These are phyloP conservation scores for Coemansia sp. DNA, from an alignment of 192 early-diverging fungal genomes.

Conservation along the genomic window DNA sequence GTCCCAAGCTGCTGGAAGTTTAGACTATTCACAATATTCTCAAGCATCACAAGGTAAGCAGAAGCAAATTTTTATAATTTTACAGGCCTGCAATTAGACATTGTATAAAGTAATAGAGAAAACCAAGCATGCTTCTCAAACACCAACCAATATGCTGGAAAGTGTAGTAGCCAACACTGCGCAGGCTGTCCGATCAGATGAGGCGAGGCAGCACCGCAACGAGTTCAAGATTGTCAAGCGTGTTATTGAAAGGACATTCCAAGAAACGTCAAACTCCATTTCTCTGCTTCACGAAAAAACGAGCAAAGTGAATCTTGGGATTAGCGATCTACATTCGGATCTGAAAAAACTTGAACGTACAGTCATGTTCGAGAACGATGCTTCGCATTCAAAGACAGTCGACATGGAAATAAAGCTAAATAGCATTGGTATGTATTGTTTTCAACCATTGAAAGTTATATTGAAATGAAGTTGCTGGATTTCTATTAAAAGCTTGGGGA, in stretches of 20 bases:
- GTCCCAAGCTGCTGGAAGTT: conserved; percentile 20
- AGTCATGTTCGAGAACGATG: conserved; percentile 21
- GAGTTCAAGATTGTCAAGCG: conserved; percentile 44
- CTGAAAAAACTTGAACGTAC: conserved; percentile 43
- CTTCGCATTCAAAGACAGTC: conserved; percentile 18
- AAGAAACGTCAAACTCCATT: conserved; percentile 31
- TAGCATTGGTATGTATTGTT: conserved; percentile 29
- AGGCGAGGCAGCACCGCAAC: conserved; percentile 35
- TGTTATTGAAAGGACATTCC: conserved; percentile 27
- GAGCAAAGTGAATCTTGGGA: conserved; percentile 45
- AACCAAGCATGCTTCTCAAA: background rate
- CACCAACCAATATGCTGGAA: background rate
- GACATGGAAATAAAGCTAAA: conserved; percentile 46
- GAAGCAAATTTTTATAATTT: background rate
- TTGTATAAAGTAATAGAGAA: no score
- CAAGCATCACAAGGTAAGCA: conserved; percentile 19
- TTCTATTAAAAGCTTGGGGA: background rate
- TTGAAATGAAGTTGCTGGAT: background rate
- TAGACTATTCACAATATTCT: conserved; percentile 15
- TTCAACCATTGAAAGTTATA: background rate
- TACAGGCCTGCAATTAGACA: background rate
- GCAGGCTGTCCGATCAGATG: conserved; percentile 10
- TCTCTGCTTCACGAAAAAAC: conserved; percentile 46
- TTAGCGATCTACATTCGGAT: conserved; percentile 50
- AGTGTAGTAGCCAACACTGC: background rate